Evolutionary conservation across 805 yeast genomes (phyloP).

Genomic region (Cyberlindnera xishuangbannaensis): DNA sequence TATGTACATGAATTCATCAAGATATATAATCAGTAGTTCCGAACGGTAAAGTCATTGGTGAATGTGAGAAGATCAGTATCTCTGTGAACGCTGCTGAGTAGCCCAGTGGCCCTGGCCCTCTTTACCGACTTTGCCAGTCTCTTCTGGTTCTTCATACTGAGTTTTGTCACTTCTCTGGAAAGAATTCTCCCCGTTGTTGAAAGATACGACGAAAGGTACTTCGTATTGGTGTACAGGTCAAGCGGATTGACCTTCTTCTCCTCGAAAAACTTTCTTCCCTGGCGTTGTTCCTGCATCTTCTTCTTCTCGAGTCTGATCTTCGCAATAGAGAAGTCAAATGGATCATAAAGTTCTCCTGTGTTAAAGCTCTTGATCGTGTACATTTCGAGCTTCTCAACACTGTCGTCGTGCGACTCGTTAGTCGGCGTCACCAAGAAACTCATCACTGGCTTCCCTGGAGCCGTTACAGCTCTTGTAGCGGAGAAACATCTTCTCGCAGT

Average conservation of each 20-base stretch:
- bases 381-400: constrained; percentile 2
- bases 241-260: constrained; percentile 56
- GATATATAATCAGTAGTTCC: constrained; percentile 1
- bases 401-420: neutral
- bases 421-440: neutral
- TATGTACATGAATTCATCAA: constrained; percentile 6
- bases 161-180: constrained; percentile 67
- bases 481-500: neutral
- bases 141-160: constrained; percentile 61
- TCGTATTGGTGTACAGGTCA: constrained; percentile 69
- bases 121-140: constrained; percentile 70
- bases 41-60: constrained; percentile 8
- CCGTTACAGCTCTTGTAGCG: neutral
- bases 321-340: constrained; percentile 71
- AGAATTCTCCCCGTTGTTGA: constrained; percentile 71
- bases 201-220: constrained; percentile 56
- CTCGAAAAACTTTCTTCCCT: constrained; percentile 30
- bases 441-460: neutral
- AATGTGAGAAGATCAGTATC: constrained; percentile 31
- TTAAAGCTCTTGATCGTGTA: constrained; percentile 42
- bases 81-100: constrained; percentile 69
- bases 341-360: constrained; percentile 60
- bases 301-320: constrained; percentile 46
- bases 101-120: constrained; percentile 75
- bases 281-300: constrained; percentile 18